Conservation (phyloP, 352 stramenopile genomes). For the Phytophthora melonis region DNA sequence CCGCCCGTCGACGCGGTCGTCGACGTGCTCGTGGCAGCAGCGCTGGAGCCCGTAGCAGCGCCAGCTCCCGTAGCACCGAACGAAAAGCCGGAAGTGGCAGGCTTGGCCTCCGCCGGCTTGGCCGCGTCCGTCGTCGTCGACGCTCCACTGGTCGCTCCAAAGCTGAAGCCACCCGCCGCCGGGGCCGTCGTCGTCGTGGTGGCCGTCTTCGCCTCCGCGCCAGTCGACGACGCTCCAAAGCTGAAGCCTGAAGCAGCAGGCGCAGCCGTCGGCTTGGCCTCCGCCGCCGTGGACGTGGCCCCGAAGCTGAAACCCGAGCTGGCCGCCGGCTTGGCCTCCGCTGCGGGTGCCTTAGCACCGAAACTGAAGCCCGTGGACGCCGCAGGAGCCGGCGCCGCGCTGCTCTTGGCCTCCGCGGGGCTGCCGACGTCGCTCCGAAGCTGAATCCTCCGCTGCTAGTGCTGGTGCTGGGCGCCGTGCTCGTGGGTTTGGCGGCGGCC, state of each 20-base stretch:
- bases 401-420: constrained; percentile 7
- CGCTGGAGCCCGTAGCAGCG: constrained; percentile 12
- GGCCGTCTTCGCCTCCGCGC: constrained; percentile 27
- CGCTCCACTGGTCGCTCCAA: constrained; percentile 16
- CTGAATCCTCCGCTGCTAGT: neutral
- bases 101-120: constrained; percentile 28
- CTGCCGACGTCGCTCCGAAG: neutral
- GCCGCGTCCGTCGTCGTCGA: constrained; percentile 27
- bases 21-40: constrained; percentile 20
- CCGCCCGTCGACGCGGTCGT: constrained; percentile 35
- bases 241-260: constrained; percentile 5
- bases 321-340: neutral
- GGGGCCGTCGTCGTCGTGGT: constrained; percentile 11
- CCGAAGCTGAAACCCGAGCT: constrained; percentile 18
- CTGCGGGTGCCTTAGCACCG: constrained; percentile 9
- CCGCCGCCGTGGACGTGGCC: constrained; percentile 1
- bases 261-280: constrained; percentile 1
- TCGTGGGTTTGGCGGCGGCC: neutral
- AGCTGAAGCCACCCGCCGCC: constrained; percentile 35
- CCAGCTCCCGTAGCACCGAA: constrained; percentile 21
- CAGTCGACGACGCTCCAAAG: constrained; percentile 10
- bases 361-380: constrained; percentile 29
- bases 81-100: constrained; percentile 40
- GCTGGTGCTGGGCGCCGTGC: neutral
- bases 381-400: neutral